phyloP scores from a whole-genome alignment of 2,329 filamentous ascomycete genomes.

The Fusarium acutatum region DNA sequence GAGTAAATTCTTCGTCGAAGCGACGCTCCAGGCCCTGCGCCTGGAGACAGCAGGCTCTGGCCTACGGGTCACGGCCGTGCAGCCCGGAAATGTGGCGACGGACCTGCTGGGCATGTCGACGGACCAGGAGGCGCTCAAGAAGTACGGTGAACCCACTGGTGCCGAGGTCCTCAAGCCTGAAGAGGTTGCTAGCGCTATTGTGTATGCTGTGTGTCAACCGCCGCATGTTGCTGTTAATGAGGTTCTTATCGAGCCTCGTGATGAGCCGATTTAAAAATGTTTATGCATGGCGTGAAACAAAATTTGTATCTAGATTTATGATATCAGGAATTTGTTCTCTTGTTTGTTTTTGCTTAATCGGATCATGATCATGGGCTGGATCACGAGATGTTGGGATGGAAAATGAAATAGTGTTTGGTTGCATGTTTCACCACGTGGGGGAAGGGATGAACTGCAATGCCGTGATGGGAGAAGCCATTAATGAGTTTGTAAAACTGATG shows the following conservation, averaged over 20 bases:
- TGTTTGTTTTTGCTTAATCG: conserved; percentile 19
- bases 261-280: conserved; percentile 70
- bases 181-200: conserved; percentile 76
- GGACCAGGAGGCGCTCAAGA: conserved; percentile 78
- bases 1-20: conserved; percentile 87
- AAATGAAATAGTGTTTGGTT: conserved; percentile 15
- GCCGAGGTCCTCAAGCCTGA: conserved; percentile 78
- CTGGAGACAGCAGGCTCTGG: conserved; percentile 80
- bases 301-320: conserved; percentile 28
- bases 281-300: not conserved
- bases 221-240: conserved; percentile 82
- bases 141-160: conserved; percentile 78
- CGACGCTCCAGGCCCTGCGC: conserved; percentile 77
- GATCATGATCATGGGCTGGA: conserved; percentile 29
- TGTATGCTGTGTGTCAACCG: conserved; percentile 79
- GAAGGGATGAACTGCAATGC: conserved; percentile 19
- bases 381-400: conserved; percentile 28
- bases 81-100: conserved; percentile 80
- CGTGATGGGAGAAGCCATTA: not conserved
- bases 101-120: conserved; percentile 79
- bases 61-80: conserved; percentile 76
- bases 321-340: conserved; percentile 12
- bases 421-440: conserved; percentile 36
- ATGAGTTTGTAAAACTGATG: not conserved
- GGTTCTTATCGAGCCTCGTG: conserved; percentile 79